Conservation (phyloP, 1,284 basidiomycete species). For the Schizophyllum amplum region DNA sequence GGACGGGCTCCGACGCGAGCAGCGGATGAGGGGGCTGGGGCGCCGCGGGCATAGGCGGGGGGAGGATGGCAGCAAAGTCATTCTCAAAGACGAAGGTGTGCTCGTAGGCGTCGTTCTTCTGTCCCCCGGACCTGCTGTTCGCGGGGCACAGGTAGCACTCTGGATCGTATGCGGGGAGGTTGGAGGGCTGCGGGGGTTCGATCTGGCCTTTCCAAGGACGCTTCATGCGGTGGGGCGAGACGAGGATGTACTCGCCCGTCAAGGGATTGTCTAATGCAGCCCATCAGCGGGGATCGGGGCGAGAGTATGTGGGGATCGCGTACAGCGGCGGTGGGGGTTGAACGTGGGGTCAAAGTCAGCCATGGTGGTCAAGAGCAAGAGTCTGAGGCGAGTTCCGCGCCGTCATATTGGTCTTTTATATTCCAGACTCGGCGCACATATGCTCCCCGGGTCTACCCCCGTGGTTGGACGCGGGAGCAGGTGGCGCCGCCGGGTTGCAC, state of each 20-base stretch:
- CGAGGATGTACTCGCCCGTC: conserved; percentile 71
- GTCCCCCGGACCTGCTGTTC: conserved; percentile 74
- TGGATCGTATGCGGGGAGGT: conserved; percentile 66
- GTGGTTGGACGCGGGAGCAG: background rate
- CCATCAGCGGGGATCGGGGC: conserved; percentile 2
- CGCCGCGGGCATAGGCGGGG: conserved; percentile 41
- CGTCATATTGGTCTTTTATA: background rate
- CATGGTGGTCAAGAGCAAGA: conserved; percentile 23
- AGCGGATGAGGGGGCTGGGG: conserved; percentile 51
- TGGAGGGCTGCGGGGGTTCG: conserved; percentile 49
- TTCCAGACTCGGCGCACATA: background rate
- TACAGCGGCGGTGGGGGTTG: conserved; percentile 70
- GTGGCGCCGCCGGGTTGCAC: background rate
- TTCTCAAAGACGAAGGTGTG: conserved; percentile 76
- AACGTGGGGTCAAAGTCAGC: conserved; percentile 53
- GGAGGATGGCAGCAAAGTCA: conserved; percentile 80
- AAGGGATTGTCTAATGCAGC: conserved; percentile 63
- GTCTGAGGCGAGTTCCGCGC: background rate
- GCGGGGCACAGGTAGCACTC: conserved; percentile 90
- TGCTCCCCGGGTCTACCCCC: background rate
- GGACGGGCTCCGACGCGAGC: conserved; percentile 63
- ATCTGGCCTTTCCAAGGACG: conserved; percentile 83
- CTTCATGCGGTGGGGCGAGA: conserved; percentile 78
- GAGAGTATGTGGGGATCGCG: conserved; percentile 18
- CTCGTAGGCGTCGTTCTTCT: conserved; percentile 62